Conservation (phyloP, 495 filamentous ascomycete genomes). For the Penicillium malachiteum region DNA sequence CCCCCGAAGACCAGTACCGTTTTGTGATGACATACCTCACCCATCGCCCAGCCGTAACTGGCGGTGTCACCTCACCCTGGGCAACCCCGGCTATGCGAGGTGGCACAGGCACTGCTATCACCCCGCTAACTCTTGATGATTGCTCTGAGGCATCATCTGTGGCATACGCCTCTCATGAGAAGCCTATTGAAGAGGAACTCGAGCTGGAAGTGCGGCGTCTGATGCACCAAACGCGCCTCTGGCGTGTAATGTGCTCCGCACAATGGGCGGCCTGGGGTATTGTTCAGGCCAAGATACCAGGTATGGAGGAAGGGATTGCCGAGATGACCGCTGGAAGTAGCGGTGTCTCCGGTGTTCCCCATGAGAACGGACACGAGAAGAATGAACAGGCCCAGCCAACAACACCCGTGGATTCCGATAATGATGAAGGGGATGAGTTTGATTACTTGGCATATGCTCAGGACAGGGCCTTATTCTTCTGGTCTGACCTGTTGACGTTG, state of each 20-base stretch:
- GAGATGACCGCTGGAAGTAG: constrained; percentile 14
- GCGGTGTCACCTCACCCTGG: constrained; percentile 53
- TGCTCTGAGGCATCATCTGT: constrained; percentile 21
- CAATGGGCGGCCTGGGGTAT: constrained; percentile 97
- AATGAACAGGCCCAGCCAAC: constrained; percentile 12
- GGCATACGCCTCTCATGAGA: constrained; percentile 48
- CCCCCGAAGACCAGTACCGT: constrained; percentile 71
- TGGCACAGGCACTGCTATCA: constrained; percentile 31
- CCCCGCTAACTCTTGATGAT: constrained; percentile 38
- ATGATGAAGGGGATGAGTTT: constrained; percentile 65
- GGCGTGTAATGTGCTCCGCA: constrained; percentile 82
- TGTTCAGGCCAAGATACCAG: constrained; percentile 84
- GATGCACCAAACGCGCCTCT: constrained; percentile 73
- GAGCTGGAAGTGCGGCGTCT: constrained; percentile 67
- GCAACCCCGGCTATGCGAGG: constrained; percentile 45
- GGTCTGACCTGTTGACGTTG: constrained; percentile 78
- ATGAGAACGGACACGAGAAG: constrained; percentile 13
- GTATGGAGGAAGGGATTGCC: constrained; percentile 45
- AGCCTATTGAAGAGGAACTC: constrained; percentile 52
- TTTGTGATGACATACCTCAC: constrained; percentile 86
- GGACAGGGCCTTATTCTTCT: constrained; percentile 87
- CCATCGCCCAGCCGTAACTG: constrained; percentile 63
- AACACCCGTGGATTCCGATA: constrained; percentile 19
- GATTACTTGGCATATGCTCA: constrained; percentile 92
- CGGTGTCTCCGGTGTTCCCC: constrained; percentile 3